Evolutionary conservation across 192 early-diverging fungal species (phyloP).

Genomic region (Spinellus fusiger): DNA sequence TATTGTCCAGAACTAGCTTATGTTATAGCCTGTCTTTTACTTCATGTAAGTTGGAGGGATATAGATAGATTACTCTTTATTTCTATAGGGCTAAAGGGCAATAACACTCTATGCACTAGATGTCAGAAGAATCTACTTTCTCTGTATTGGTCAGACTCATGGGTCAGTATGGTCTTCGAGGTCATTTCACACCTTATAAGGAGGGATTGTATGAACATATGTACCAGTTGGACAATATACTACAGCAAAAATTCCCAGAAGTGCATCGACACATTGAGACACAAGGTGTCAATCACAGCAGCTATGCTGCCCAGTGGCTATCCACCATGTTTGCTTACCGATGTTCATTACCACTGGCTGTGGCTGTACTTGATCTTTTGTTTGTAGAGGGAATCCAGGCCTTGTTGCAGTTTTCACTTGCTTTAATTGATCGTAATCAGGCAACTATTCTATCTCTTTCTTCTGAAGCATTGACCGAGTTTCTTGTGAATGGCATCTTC

Average conservation of each 20-base stretch:
- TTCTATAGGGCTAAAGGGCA: too few species aligned
- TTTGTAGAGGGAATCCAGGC: slow-evolving; percentile 89
- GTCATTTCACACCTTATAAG: slow-evolving; percentile 89
- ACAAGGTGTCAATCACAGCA: slow-evolving; percentile 83
- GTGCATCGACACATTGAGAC: slow-evolving; percentile 73
- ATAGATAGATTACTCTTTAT: too few species aligned
- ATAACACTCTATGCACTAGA: too few species aligned
- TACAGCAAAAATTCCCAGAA: slow-evolving; percentile 76
- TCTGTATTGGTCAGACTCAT: slow-evolving; percentile 88
- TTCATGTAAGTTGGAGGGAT: slow-evolving; percentile 88
- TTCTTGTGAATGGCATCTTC: slow-evolving; percentile 86
- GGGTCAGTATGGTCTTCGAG: slow-evolving; percentile 83
- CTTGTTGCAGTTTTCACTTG: slow-evolving; percentile 80
- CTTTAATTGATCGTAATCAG: slow-evolving; percentile 80
- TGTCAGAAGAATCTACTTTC: slow-evolving; percentile 96
- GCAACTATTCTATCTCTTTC: slow-evolving; percentile 70
- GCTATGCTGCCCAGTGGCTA: slow-evolving; percentile 99
- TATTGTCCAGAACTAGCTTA: slow-evolving; percentile 99
- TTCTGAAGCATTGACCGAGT: slow-evolving; percentile 81
- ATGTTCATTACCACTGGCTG: slow-evolving; percentile 84
- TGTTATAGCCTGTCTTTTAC: slow-evolving; percentile 82
- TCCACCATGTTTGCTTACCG: slow-evolving; percentile 98
- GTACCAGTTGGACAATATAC: slow-evolving; percentile 86
- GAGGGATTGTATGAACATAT: slow-evolving; percentile 78
- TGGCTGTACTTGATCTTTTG: slow-evolving; percentile 86